Base-by-base conservation (phyloP, 2,329 filamentous ascomycete species). In the Exophiala sp. region DNA sequence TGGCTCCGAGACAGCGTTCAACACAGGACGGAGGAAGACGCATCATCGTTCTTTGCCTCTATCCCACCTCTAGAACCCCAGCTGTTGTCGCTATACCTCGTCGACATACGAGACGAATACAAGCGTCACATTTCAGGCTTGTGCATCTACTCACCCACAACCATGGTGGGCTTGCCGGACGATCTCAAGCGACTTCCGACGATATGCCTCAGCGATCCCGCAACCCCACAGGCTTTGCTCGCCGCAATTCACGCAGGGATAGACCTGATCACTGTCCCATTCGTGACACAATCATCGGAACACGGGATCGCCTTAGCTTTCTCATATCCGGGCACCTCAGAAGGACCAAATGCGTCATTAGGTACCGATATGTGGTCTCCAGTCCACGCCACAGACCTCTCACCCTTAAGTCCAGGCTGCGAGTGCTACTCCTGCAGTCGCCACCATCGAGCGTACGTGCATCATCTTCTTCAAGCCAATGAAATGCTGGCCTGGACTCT, bases 401-500 rank as follows among this genome's bases (percentile, higher is more conserved):
- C 71, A 0, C 85, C 92, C 0, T 74, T 96, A 2, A 67, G 71
- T 1, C 64, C 77, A 5, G 78, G 71, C 12, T 99, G 94, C 69
- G 63, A 72, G 47, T 99, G 94, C 77, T 92, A 95, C 69, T 78
- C 90, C 18, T 99, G 94, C 76, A 82, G 77, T 1, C 81, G 81
- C 14, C 92, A 97, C 69, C 90, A 96, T 71, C 78, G 86, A 46
- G 92, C 94, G 0, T 99, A 89, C 70, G 67, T 99, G 34, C 87
- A 91, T 61, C 94, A 99, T 69, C 79, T 97, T 1, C 81, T 99
- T 5, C 79, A 83, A 43, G 91, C 94, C 0, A 95, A 91, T 66
- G 94, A 99, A 71, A 97, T 99, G 94, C 83, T 96, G 3, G 92
- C 87, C 20, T 99, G 94, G 94, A 88, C 87, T 0, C 78, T 99